Base-by-base conservation (phyloP, 306 rosid species). In the Senna siamea region DNA sequence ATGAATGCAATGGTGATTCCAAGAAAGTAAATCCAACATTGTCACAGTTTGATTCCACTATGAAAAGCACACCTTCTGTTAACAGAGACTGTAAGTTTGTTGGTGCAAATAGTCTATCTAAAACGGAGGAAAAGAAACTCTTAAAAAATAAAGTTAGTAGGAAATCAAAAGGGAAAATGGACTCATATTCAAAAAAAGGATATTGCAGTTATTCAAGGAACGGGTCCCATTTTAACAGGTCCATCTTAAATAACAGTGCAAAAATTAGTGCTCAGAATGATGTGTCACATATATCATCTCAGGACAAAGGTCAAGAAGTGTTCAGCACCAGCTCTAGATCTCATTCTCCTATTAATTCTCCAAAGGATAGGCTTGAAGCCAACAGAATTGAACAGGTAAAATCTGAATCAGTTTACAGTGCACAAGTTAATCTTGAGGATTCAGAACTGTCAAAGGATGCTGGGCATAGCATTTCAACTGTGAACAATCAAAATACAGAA, bases 91-190 rank as follows among this genome's bases (percentile, higher is more conserved):
- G 79, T 65, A 79, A 69, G 48, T 53, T 76, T 80, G 78, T 28
- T 44, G 74, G 79, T 37, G 76, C 23, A 22, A 76, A 73, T 78
- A 62, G 56, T 75, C 74, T 64, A 64, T 79, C 79, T 22, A 72
- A 74, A 64, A 43, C 71, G 51, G 85, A 85, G 59, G 76, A 82
- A 40, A 84, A 80, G 57, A 90, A 75, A 47, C 91, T 79, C 2
- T 64, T 40, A 35, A 87, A 87, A 80, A 79, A 64, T 67, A 85
- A 81, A 70, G 65, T 47, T 50, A 68, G 81, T 57, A 73, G 73
- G 78, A 90, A 83, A 79, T 73, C 87, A 57, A 88, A 84, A 80
- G 87, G 85, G 26, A 88, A 79, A 81, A 32, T 28, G 38, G 80
- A 61, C 19, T 51, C 69, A 1, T 72, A 78, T 78, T 72, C 80